Evolutionary conservation across 192 early-diverging fungal species (phyloP), one percentile per base, ranked within the genome.

Genomic region (Backusella liffmaniae): DNA sequence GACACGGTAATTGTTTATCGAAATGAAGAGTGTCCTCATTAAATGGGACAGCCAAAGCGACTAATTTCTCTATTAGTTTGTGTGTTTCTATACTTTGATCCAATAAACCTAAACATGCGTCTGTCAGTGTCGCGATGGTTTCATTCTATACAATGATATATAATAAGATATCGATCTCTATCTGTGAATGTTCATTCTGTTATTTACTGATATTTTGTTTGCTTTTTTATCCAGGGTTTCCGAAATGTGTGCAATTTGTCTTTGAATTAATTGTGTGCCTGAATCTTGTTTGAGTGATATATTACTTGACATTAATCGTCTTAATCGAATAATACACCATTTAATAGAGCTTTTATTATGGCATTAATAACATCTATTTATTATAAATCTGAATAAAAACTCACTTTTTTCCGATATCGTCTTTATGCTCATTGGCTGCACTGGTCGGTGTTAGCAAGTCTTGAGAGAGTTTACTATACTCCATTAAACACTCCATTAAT

Each of bases 241-340:
- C 1, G 34, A 68, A 36, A 68, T 68, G n/a, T 21, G 35, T n/a
- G 21, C 4, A 6, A 68, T 36, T 36, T 36, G 67, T 35, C 35
- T 35, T 18, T 68, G 67, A 9, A 36, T 68, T 0, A 21, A 34
- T 68, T 35, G 67, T 23, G 21, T 68, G 34, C n/a, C 53, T 56
- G 53, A 56, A 21, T 56, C 53, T 21, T 56, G 21, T 9, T 56
- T 56, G 1, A 23, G 8, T 56, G 53, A 21, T 68, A 34, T 35
- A 6, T 44, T 23, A 3, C 39, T 16, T 39, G 35, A 70, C 39
- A 44, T 29, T 39, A 70, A 26, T 7, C 69, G 34, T 29, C 69
- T 21, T 44, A 70, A 29, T 70, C 69, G 36, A 29, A n/a, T 70
- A 12, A 70, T 44, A 46, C 69, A 70, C 69, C 69, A 70, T 44